Percentiles rank a stretch among this genome's conserved stretches.
Evolutionary conservation across 2,329 filamentous ascomycete genomes (phyloP).

Genomic region (Herpomyces periplanetae): DNA sequence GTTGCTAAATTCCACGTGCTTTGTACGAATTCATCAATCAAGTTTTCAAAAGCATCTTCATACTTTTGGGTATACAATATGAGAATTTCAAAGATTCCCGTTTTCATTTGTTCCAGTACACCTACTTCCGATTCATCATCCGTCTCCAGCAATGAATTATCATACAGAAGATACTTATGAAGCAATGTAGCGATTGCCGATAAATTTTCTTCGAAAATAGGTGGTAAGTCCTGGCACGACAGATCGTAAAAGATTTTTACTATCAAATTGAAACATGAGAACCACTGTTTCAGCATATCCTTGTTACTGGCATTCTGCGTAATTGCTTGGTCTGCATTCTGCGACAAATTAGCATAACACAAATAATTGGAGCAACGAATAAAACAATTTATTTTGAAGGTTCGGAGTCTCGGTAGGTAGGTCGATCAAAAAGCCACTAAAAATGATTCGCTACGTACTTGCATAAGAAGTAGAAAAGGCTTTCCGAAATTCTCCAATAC

Average conservation of each 20-base stretch:
- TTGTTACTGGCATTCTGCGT: conserved; percentile 35
- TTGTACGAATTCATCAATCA: conserved; percentile 46
- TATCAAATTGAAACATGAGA: conserved; percentile 50
- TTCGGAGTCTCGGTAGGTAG: conserved; percentile 25
- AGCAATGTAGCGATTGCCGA: conserved; percentile 32
- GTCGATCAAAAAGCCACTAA: conserved; percentile 8
- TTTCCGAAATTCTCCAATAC: conserved; percentile 48
- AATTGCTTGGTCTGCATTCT: conserved; percentile 16
- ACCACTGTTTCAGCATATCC: conserved; percentile 29
- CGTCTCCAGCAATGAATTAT: conserved; percentile 41
- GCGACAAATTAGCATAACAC: conserved; percentile 3
- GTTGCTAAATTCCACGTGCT: conserved; percentile 75
- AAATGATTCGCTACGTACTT: conserved; percentile 12
- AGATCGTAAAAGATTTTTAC: conserved; percentile 82
- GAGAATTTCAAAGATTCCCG: conserved; percentile 63
- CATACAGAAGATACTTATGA: conserved; percentile 69
- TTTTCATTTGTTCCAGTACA: conserved; percentile 46
- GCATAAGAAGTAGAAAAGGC: conserved; percentile 42
- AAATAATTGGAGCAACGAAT: no score
- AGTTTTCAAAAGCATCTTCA: conserved; percentile 54
- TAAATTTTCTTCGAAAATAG: conserved; percentile 69
- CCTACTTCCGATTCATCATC: conserved; percentile 68
- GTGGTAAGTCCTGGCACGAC: conserved; percentile 81
- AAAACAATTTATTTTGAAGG: conserved; percentile 1
- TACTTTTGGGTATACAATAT: conserved; percentile 79